A percentile compares a stretch with the other conserved stretches of the same genome.
Evolutionary conservation across 192 early-diverging fungal genomes (phyloP).

Genomic region (Backusella luteola): DNA sequence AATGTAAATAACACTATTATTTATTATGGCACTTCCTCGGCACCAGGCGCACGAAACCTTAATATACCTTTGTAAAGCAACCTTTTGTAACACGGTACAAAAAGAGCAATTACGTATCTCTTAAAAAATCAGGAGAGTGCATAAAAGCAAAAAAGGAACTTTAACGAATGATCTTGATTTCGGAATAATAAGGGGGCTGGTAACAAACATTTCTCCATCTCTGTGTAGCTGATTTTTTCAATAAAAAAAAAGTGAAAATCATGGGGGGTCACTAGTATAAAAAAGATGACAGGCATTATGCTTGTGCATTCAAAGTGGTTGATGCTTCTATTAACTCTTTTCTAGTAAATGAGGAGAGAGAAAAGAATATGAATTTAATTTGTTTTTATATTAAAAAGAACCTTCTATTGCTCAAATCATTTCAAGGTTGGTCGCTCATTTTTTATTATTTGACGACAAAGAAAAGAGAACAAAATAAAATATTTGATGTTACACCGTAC

Average conservation of each 20-base stretch:
- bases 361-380: background rate
- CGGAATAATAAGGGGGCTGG: background rate
- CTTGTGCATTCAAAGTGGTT: background rate
- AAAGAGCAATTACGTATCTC: background rate
- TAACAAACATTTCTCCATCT: background rate
- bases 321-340: background rate
- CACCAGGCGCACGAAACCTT: background rate
- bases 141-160: background rate
- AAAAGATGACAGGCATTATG: background rate
- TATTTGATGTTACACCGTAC: background rate
- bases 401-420: background rate
- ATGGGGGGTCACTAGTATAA: background rate
- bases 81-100: background rate
- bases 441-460: too few relatives aligned
- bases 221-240: background rate
- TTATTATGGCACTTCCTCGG: background rate
- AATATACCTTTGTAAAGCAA: background rate
- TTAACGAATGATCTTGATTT: background rate
- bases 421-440: too few relatives aligned
- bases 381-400: slow-evolving; percentile 1
- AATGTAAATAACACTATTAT: background rate
- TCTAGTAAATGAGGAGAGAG: background rate
- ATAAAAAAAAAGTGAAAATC: background rate
- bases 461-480: background rate
- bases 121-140: background rate